Evolutionary conservation across 805 yeast species (phyloP).

Genomic region (Candida taoyuanica): DNA sequence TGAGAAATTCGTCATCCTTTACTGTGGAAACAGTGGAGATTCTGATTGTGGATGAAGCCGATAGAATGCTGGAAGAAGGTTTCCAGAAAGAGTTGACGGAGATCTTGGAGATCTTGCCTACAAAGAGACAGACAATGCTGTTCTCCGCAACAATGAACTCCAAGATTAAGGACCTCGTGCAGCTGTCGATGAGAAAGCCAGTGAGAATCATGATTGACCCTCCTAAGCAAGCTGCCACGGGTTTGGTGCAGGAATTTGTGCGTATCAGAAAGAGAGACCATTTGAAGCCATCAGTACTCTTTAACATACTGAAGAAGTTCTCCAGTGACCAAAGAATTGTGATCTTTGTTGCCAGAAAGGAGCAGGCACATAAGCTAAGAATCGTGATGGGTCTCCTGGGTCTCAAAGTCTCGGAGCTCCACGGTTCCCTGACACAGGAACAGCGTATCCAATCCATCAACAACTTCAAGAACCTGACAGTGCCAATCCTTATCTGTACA

Average conservation of each 20-base stretch:
- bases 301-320: slow-evolving; percentile 61
- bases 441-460: slow-evolving; percentile 85
- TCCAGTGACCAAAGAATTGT: slow-evolving; percentile 69
- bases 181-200: slow-evolving; percentile 83
- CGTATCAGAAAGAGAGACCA: slow-evolving; percentile 88
- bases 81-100: slow-evolving; percentile 93
- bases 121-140: slow-evolving; percentile 86
- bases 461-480: slow-evolving; percentile 74
- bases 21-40: slow-evolving; percentile 89
- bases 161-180: slow-evolving; percentile 79
- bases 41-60: slow-evolving; percentile 94
- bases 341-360: slow-evolving; percentile 89
- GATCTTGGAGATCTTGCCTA: slow-evolving; percentile 80
- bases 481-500: slow-evolving; percentile 89
- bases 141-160: slow-evolving; percentile 99
- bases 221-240: slow-evolving; percentile 90
- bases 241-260: slow-evolving; percentile 88
- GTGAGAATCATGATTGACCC: slow-evolving; percentile 95
- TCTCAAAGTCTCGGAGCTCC: slow-evolving; percentile 71
- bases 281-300: slow-evolving; percentile 78
- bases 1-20: slow-evolving; percentile 91
- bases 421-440: slow-evolving; percentile 83
- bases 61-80: slow-evolving; percentile 98
- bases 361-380: slow-evolving; percentile 82
- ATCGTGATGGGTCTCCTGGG: slow-evolving; percentile 72